phyloP scores from a whole-genome alignment of 305 asterid genomes.

The Andrographis paniculata region DNA sequence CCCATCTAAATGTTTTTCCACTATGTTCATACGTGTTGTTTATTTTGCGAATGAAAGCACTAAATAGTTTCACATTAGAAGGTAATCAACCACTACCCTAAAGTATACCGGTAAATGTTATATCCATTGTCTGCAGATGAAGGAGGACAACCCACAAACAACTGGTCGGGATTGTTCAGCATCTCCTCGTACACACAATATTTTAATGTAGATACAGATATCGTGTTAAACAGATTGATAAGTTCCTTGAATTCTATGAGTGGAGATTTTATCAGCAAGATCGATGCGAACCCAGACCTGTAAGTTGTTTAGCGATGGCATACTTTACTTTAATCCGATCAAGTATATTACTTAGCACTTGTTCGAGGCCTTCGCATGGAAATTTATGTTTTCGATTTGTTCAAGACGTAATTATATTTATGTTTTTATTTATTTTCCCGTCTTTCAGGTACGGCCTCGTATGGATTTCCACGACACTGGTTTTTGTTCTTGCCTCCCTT shows the following conservation, averaged over 20 bases:
- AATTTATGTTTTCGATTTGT: no score
- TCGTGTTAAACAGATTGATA: slow-evolving; percentile 70
- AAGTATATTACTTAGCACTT: no score
- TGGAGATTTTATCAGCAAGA: slow-evolving; percentile 80
- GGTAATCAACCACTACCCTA: no score
- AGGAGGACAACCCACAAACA: slow-evolving; percentile 54
- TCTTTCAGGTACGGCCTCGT: slow-evolving; percentile 70
- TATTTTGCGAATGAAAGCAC: neutral
- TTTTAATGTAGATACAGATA: slow-evolving; percentile 82
- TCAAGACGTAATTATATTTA: no score
- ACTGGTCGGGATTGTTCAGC: slow-evolving; percentile 71
- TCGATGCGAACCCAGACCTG: slow-evolving; percentile 94
- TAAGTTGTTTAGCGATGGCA: slow-evolving; percentile 34
- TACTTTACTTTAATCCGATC: neutral
- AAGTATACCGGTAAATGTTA: neutral
- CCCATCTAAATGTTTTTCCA: no score
- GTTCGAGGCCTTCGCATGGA: neutral
- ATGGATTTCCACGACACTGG: slow-evolving; percentile 92
- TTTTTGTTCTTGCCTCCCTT: slow-evolving; percentile 65
- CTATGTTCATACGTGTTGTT: no score
- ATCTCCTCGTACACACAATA: slow-evolving; percentile 77
- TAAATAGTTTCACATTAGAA: neutral
- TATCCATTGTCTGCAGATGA: slow-evolving; percentile 35
- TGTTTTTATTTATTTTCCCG: slow-evolving; percentile 1
- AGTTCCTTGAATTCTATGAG: slow-evolving; percentile 68